Conservation (phyloP, 2,329 filamentous ascomycete genomes). For the Sphaerulina populicola region DNA sequence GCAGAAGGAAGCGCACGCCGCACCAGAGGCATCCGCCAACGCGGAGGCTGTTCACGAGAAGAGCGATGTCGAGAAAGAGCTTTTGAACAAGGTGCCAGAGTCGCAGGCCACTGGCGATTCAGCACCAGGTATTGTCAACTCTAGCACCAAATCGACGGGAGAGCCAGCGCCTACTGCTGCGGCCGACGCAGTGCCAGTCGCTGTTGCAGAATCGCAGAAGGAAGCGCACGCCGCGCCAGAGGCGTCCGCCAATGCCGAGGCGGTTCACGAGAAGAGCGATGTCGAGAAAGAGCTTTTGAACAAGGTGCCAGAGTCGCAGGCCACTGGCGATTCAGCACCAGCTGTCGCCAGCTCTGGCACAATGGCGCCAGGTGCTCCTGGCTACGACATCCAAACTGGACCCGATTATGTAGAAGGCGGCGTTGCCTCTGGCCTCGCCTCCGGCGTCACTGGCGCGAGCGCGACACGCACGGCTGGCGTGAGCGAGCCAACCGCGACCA, state of each 20-base stretch:
- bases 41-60: slow-evolving; percentile 65
- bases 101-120: slow-evolving; percentile 39
- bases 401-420: neutral
- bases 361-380: slow-evolving; percentile 9
- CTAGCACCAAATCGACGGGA: slow-evolving; percentile 25
- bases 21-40: slow-evolving; percentile 64
- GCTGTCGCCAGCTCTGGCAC: slow-evolving; percentile 33
- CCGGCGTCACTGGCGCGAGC: neutral
- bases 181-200: neutral
- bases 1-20: slow-evolving; percentile 34
- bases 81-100: slow-evolving; percentile 52
- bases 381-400: neutral
- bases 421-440: neutral
- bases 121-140: slow-evolving; percentile 35
- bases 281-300: slow-evolving; percentile 66
- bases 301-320: slow-evolving; percentile 42
- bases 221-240: slow-evolving; percentile 50
- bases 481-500: neutral
- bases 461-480: neutral
- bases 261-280: slow-evolving; percentile 65
- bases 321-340: slow-evolving; percentile 40
- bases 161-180: slow-evolving; percentile 5
- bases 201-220: slow-evolving; percentile 21
- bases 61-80: slow-evolving; percentile 63
- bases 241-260: slow-evolving; percentile 59